phyloP scores from a whole-genome alignment of 176 grass and related monocot species.

The Triticum timopheevii region DNA sequence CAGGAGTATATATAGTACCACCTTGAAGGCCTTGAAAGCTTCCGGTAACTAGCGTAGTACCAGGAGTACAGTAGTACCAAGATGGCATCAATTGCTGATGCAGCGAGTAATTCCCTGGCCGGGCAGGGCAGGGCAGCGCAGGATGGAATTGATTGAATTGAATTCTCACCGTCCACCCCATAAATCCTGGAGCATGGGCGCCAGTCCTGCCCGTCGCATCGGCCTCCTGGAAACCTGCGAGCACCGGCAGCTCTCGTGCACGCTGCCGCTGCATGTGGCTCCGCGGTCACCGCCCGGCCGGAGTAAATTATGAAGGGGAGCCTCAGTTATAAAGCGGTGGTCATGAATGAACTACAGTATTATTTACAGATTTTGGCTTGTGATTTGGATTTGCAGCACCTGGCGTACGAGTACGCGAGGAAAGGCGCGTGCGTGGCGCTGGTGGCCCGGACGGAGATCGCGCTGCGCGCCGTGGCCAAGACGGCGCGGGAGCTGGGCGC shows the following conservation, averaged over 20 bases:
- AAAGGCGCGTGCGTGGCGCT: conserved; percentile 73
- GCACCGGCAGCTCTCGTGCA: not conserved
- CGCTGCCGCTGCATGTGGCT: not conserved
- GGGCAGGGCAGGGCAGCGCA: not conserved
- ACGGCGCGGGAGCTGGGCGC: conserved; percentile 51
- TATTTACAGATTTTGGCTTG: not conserved
- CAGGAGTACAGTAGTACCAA: too few relatives aligned
- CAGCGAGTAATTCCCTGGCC: not conserved
- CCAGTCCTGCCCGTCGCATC: not conserved
- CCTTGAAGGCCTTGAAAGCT: too few relatives aligned
- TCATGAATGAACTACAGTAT: not conserved
- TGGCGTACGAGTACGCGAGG: conserved; percentile 80
- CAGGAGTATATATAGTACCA: too few relatives aligned
- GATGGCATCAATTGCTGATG: not conserved
- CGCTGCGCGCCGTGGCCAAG: conserved; percentile 62
- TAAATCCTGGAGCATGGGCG: not conserved
- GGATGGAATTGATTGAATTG: not conserved
- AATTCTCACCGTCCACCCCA: not conserved
- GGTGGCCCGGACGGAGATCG: conserved; percentile 66
- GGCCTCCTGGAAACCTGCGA: not conserved
- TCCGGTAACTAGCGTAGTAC: too few relatives aligned
- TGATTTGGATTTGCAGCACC: conserved; percentile 38
- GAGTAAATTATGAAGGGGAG: not conserved
- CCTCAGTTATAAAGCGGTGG: not conserved
- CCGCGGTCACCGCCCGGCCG: not conserved